Evolutionary conservation across 306 rosid genomes (phyloP).

Genomic region (Cercis canadensis): DNA sequence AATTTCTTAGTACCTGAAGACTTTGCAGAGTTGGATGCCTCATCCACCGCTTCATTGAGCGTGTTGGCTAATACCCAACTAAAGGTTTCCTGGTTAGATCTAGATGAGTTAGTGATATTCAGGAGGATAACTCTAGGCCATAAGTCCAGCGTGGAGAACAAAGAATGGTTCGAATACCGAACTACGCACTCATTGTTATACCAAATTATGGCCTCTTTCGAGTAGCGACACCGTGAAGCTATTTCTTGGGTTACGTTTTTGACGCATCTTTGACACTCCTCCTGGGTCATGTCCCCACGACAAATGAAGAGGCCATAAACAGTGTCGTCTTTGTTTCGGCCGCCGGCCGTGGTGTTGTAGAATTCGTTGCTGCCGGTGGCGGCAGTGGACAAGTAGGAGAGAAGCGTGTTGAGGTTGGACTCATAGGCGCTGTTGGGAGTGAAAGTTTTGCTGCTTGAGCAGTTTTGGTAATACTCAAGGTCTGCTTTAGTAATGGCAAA

Average conservation of each 20-base stretch:
- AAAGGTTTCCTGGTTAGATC: too few relatives aligned
- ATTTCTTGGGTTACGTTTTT: too few relatives aligned
- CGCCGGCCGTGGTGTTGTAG: too few relatives aligned
- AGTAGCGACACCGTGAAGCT: background rate
- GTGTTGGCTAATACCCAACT: too few relatives aligned
- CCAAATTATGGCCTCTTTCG: slow-evolving; percentile 9
- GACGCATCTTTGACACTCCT: too few relatives aligned
- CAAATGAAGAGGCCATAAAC: slow-evolving; percentile 3
- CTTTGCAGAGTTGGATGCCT: background rate
- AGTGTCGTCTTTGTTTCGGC: too few relatives aligned
- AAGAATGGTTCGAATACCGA: background rate
- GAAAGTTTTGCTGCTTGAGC: background rate
- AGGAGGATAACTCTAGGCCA: accelerated
- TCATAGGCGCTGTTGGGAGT: background rate
- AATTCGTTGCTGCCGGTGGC: too few relatives aligned
- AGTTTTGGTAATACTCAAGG: background rate
- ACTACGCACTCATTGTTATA: background rate
- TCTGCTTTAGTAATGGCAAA: too few relatives aligned
- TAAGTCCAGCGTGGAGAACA: background rate
- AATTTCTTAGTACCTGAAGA: slow-evolving; percentile 27
- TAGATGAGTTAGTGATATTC: too few relatives aligned
- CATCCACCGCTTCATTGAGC: background rate
- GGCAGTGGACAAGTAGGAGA: too few relatives aligned
- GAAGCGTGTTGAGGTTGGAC: too few relatives aligned
- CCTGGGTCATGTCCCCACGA: background rate